Evolutionary conservation across 768 basidiomycete species (phyloP), one percentile per base, ranked within the genome.

Genomic region (Cantharellus anzutake): DNA sequence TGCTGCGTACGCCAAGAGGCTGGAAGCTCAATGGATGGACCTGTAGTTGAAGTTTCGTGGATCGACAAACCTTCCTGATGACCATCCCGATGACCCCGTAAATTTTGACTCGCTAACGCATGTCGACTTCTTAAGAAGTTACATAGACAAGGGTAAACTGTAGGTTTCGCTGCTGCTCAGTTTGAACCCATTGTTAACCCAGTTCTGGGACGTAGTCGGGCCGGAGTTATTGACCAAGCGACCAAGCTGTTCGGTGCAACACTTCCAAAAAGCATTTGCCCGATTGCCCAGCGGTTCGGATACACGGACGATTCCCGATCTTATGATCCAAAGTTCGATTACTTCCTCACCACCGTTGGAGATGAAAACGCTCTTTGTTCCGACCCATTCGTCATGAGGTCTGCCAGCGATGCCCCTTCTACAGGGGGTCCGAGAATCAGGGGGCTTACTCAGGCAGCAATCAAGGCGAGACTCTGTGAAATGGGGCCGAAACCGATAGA

Each of bases 71-170:
- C 75, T 96, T 34, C 82, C 80, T 0, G 92, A 96, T 66, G 76
- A 79, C 3, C 75, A 89, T 64, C 80, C 78, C 3, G 67, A 72
- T 42, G 84, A 82, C 68, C 71, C 80, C 20, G 78, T 76, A 3
- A 78, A 88, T 52, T 94, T 96, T 66, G 79, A 89, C 67, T 70
- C 94, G n/a, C 72, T 81, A 38, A 75, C 76, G n/a, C 90, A 93
- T 65, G 68, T 96, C 39, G 78, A 82, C 63, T 90, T 90, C 66
- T 73, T 97, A 58, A 78, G 93, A 48, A 75, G 75, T 5, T 78
- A 88, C 65, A 74, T 96, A 39, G 87, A 93, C 67, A 96, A 96
- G 71, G 83, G 81, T 67, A 80, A 83, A 1, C 65, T 96, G 92
- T 93, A 66, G 71, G 89, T 78, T 2, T 41, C 11, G 16, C 5